Conservation (phyloP, 208 protist species). For the Trichomonas gallinae region DNA sequence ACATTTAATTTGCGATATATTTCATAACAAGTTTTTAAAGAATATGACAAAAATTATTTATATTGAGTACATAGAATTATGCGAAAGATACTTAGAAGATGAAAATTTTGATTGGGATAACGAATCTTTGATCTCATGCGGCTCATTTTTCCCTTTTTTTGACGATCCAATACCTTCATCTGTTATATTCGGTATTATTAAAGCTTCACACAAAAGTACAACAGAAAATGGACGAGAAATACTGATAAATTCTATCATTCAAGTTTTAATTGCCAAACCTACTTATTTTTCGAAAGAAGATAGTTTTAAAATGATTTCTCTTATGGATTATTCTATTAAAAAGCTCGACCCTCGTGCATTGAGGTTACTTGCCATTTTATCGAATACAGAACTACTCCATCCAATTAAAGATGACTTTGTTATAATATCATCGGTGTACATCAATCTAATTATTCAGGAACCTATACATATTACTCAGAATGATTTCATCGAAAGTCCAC, state of each 20-base stretch:
- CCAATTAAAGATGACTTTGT: background rate
- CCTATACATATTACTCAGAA: background rate
- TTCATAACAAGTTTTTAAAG: background rate
- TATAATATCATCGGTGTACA: background rate
- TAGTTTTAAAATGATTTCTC: background rate
- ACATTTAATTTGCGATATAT: background rate
- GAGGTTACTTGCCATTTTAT: background rate
- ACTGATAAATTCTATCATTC: background rate
- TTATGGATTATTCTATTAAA: background rate
- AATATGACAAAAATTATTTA: background rate
- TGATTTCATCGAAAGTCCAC: background rate
- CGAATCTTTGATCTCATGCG: background rate
- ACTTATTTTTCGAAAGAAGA: background rate
- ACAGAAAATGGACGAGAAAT: background rate
- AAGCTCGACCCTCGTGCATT: background rate
- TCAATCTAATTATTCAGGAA: background rate
- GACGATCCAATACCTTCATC: background rate
- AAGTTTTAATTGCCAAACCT: background rate
- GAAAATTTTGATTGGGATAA: background rate
- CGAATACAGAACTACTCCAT: background rate
- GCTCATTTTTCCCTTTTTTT: background rate
- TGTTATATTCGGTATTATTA: background rate
- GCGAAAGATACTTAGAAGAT: background rate
- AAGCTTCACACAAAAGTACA: background rate
- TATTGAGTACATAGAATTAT: background rate